A percentile compares a stretch with the other conserved stretches of the same genome.
These are phyloP conservation scores for Solanum neorickii DNA, from an alignment of 257 asterid genomes.

Conservation along the genomic window DNA sequence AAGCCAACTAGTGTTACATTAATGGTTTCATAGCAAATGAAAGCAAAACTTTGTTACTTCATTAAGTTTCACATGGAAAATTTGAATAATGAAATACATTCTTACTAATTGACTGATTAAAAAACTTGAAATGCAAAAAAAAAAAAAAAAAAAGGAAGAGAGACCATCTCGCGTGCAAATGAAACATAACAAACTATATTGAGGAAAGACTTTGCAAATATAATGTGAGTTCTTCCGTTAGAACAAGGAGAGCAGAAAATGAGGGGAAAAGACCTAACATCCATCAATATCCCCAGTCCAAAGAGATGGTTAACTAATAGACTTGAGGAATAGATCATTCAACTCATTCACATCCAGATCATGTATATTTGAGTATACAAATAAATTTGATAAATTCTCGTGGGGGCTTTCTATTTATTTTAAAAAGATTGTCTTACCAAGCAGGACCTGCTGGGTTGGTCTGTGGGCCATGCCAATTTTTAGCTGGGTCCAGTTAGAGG, in stretches of 20 bases:
- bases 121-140: background rate
- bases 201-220: background rate
- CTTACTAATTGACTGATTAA: background rate
- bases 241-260: background rate
- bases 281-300: background rate
- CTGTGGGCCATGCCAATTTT: background rate
- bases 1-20: background rate
- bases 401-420: background rate
- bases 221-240: background rate
- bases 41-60: background rate
- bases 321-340: background rate
- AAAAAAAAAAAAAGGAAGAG: background rate
- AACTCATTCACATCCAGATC: background rate
- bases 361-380: background rate
- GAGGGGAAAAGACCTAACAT: background rate
- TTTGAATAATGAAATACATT: background rate
- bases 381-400: background rate
- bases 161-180: background rate
- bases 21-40: background rate
- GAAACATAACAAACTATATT: background rate
- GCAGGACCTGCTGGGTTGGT: background rate
- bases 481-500: background rate
- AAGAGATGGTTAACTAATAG: background rate
- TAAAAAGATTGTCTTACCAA: background rate
- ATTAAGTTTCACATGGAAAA: background rate